These are phyloP conservation scores for Wickerhamomyces bisporus DNA, from an alignment of 805 yeast genomes.

Conservation along the genomic window DNA sequence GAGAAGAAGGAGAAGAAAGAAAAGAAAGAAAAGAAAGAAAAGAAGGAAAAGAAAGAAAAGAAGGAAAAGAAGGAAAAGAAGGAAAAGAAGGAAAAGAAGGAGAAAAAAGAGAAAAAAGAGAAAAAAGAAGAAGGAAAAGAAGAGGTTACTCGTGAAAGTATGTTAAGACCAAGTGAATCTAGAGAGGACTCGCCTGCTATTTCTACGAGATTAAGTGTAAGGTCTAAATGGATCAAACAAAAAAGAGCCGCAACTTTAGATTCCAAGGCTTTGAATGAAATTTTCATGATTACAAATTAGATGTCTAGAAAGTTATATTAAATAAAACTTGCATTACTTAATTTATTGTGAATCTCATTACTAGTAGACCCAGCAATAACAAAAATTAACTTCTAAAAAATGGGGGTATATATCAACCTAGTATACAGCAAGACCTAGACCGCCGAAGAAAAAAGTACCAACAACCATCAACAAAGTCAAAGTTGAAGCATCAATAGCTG, in stretches of 20 bases:
- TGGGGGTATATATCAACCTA: neutral
- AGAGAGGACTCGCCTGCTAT: slow-evolving; percentile 31
- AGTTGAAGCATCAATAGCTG: slow-evolving; percentile 11
- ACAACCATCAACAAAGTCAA: slow-evolving; percentile 21
- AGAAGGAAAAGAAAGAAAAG: slow-evolving; percentile 23
- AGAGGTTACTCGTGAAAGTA: slow-evolving; percentile 34
- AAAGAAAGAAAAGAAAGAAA: slow-evolving; percentile 22
- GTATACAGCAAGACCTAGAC: slow-evolving; percentile 34
- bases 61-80: slow-evolving; percentile 24
- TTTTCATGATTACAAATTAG: slow-evolving; percentile 73
- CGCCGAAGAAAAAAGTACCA: slow-evolving; percentile 38
- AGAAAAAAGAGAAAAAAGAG: slow-evolving; percentile 24
- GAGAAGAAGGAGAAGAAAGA: slow-evolving; percentile 24
- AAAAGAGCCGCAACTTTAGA: slow-evolving; percentile 92
- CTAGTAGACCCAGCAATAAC: too few species aligned
- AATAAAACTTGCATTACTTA: too few species aligned
- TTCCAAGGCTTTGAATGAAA: slow-evolving; percentile 82
- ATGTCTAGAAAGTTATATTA: too few species aligned
- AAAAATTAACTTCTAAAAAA: too few species aligned
- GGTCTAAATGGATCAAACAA: slow-evolving; percentile 85
- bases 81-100: slow-evolving; percentile 25
- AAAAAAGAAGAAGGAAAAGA: slow-evolving; percentile 27
- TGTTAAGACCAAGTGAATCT: slow-evolving; percentile 34
- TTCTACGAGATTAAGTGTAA: slow-evolving; percentile 59
- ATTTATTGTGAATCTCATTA: too few species aligned